Conservation (phyloP, 805 yeast genomes). For the Ogataea chonburiensis region DNA sequence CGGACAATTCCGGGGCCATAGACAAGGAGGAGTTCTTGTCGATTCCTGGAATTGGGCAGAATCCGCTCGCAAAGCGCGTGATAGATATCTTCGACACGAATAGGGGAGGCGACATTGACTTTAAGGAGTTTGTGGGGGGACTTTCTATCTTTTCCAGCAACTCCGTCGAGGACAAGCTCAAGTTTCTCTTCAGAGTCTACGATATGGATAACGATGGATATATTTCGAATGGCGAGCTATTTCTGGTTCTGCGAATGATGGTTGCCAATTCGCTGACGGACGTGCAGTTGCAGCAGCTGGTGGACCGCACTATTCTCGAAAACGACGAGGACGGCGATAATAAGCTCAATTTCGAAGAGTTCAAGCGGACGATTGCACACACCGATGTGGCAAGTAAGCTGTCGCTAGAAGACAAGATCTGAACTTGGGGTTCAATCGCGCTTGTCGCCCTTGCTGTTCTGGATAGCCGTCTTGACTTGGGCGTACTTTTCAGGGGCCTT, state of each 20-base stretch:
- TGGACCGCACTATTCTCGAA: slow-evolving; percentile 95
- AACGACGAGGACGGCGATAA: slow-evolving; percentile 90
- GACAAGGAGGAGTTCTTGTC: slow-evolving; percentile 87
- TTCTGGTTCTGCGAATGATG: slow-evolving; percentile 91
- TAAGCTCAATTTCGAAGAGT: slow-evolving; percentile 80
- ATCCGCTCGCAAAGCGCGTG: slow-evolving; percentile 85
- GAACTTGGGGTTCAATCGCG: slow-evolving; percentile 21
- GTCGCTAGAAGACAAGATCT: slow-evolving; percentile 31
- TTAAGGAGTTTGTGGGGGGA: slow-evolving; percentile 79
- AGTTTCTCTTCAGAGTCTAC: slow-evolving; percentile 88
- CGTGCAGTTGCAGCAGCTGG: slow-evolving; percentile 88
- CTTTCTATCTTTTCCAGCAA: slow-evolving; percentile 82
- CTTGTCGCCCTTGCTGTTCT: slow-evolving; percentile 30
- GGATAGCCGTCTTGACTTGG: slow-evolving; percentile 19
- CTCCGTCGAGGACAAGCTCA: slow-evolving; percentile 73
- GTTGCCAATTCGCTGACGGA: slow-evolving; percentile 89
- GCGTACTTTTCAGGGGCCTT: slow-evolving; percentile 20
- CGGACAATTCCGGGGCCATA: slow-evolving; percentile 88
- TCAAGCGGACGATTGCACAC: slow-evolving; percentile 61
- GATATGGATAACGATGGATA: slow-evolving; percentile 95
- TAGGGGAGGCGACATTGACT: slow-evolving; percentile 90
- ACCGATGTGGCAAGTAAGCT: slow-evolving; percentile 34
- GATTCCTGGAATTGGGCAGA: slow-evolving; percentile 88
- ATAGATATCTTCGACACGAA: slow-evolving; percentile 95
- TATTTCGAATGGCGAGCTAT: slow-evolving; percentile 93